Evolutionary conservation across 495 filamentous ascomycete genomes (phyloP), one percentile per base, ranked within the genome.

Genomic region (Penicillium samsonianum): DNA sequence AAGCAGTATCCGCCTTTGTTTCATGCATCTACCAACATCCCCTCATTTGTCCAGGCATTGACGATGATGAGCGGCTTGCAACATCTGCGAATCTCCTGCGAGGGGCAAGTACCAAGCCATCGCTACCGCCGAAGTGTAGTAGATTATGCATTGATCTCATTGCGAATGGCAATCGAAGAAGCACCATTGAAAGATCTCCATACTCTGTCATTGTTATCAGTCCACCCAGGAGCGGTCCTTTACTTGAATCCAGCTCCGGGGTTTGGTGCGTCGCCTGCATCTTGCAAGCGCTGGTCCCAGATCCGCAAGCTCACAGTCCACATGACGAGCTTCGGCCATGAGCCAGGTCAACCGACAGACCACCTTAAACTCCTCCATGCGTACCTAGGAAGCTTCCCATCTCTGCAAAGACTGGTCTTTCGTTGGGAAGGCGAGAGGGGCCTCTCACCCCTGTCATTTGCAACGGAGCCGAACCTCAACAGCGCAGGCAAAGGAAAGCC

Each of bases 1-100:
- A 81, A 88, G 63, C 90, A 92, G 68, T 92, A 91, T 63, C 86
- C 88, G 35, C 87, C 90, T 7, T 72, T 92, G 7, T 94, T 92
- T 74, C 90, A 92, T 63, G 86, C 89, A 5, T 89, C 90, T n/a
- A 90, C 87, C 46, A 90, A 94, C 63, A 84, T 92, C 12, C 80
- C 87, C 5, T 85, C 88, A 33, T 92, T 92, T 74, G 84, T 91
- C 26, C 78, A 80, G 50, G 87, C 87, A 43, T 80, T 92, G 60
- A 78, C 79, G 17, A 68, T 81, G 38, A 69, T 92, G 56, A 73
- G 81, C 30, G 82, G 82, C 62, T 77, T 94, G 60, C 76, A 80
- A 38, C 88, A 90, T 65, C 76, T 92, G 50, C 83, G 80, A 50
- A 79, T 94, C 64, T 83, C 80, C 47, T 90, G 86, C 50, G 87